Percentiles rank a stretch among this genome's conserved stretches.
phyloP scores from a whole-genome alignment of 2,329 filamentous ascomycete species.

The Dryadomyces sulphureus region DNA sequence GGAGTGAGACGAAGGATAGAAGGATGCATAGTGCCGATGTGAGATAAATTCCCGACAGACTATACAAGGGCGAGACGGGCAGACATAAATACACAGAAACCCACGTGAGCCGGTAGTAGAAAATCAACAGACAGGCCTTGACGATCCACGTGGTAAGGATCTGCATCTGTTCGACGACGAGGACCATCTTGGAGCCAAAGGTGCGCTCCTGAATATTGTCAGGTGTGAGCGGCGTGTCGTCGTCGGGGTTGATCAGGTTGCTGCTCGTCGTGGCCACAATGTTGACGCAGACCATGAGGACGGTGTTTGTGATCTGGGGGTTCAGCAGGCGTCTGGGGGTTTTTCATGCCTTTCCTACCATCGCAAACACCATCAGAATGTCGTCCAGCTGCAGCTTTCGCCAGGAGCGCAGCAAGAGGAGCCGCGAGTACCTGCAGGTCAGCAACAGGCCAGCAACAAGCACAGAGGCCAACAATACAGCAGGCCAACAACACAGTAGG shows the following conservation, averaged over 20 bases:
- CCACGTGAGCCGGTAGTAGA: slow-evolving; percentile 40
- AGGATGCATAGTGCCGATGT: too few relatives aligned
- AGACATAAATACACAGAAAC: slow-evolving; percentile 9
- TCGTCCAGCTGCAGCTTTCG: slow-evolving; percentile 3
- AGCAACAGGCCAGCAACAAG: background rate
- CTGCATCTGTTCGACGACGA: slow-evolving; percentile 48
- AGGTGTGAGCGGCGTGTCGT: slow-evolving; percentile 29
- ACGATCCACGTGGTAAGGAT: slow-evolving; percentile 40
- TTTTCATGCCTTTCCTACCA: background rate
- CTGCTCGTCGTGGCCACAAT: slow-evolving; percentile 39
- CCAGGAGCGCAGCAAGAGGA: background rate
- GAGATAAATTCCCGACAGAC: too few relatives aligned
- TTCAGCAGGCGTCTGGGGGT: background rate
- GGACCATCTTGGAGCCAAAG: slow-evolving; percentile 45
- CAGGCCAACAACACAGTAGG: background rate
- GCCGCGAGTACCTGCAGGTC: slow-evolving; percentile 2
- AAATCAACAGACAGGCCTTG: slow-evolving; percentile 40
- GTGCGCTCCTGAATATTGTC: slow-evolving; percentile 25
- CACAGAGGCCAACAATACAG: background rate
- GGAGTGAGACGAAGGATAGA: too few relatives aligned
- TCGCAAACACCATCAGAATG: slow-evolving; percentile 1
- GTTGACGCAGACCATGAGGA: slow-evolving; percentile 39
- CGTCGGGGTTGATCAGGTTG: slow-evolving; percentile 39
- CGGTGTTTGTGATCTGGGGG: slow-evolving; percentile 30
- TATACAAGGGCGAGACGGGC: too few relatives aligned